phyloP scores from a whole-genome alignment of 441 rosid genomes.

The Monsonia emarginata region DNA sequence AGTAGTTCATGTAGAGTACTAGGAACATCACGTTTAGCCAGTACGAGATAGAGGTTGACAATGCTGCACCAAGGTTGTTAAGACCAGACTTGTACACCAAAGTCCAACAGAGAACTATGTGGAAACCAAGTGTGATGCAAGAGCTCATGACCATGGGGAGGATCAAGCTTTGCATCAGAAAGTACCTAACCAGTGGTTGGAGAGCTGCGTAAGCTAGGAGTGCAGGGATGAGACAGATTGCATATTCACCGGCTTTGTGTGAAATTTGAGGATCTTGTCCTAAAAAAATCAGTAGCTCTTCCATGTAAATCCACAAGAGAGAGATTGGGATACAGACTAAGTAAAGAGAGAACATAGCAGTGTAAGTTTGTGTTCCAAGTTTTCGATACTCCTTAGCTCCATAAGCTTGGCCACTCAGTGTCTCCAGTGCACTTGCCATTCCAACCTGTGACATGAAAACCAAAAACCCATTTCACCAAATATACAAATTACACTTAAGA shows the following conservation, averaged over 20 bases:
- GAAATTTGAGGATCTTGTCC: slow-evolving; percentile 69
- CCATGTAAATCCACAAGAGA: slow-evolving; percentile 56
- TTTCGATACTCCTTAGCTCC: slow-evolving; percentile 59
- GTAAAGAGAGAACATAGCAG: slow-evolving; percentile 40
- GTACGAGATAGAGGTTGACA: slow-evolving; percentile 46
- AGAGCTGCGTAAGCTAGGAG: slow-evolving; percentile 50
- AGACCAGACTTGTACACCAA: slow-evolving; percentile 48
- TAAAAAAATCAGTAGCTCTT: slow-evolving; percentile 31
- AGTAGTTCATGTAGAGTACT: slow-evolving; percentile 44
- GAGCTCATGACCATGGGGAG: slow-evolving; percentile 54
- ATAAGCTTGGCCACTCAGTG: slow-evolving; percentile 67
- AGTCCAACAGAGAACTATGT: slow-evolving; percentile 49
- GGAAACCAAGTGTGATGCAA: slow-evolving; percentile 32
- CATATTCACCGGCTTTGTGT: slow-evolving; percentile 48
- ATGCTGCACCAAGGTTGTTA: slow-evolving; percentile 49
- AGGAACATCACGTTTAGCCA: slow-evolving; percentile 57
- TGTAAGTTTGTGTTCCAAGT: slow-evolving; percentile 53
- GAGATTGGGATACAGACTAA: slow-evolving; percentile 42
- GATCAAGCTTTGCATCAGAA: slow-evolving; percentile 55
- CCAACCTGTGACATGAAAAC: slow-evolving; percentile 38
- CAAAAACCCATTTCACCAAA: too few species aligned
- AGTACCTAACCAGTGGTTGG: slow-evolving; percentile 50
- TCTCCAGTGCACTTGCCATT: slow-evolving; percentile 65
- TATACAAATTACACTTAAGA: too few species aligned
- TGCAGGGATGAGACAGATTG: slow-evolving; percentile 52